Conservation (phyloP, 441 rosid species). For the Gossypium gossypioides region DNA sequence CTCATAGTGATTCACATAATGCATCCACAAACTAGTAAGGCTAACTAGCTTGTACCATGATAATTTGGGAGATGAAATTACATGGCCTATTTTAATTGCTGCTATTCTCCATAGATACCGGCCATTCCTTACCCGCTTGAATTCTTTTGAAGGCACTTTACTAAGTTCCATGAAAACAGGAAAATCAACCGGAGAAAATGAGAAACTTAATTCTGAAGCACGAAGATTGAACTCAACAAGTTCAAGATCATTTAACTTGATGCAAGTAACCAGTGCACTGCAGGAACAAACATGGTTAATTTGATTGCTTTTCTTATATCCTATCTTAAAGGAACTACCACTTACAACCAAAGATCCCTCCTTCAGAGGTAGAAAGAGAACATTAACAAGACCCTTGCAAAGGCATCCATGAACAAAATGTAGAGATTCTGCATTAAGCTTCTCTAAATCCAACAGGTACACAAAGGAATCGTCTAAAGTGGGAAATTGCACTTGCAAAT, state of each 20-base stretch:
- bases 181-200: conserved; percentile 50
- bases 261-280: conserved; percentile 27
- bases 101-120: conserved; percentile 74
- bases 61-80: conserved; percentile 45
- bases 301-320: conserved; percentile 45
- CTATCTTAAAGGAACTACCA: conserved; percentile 42
- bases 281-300: conserved; percentile 24
- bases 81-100: conserved; percentile 48
- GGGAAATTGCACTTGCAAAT: conserved; percentile 48
- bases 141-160: conserved; percentile 35
- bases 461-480: conserved; percentile 30
- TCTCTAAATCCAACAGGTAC: conserved; percentile 42
- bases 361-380: conserved; percentile 40
- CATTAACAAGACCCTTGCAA: conserved; percentile 42
- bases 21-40: conserved; percentile 56
- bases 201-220: conserved; percentile 42
- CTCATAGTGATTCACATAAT: conserved; percentile 60
- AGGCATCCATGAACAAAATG: conserved; percentile 42
- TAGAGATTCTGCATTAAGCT: conserved; percentile 50
- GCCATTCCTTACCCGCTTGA: conserved; percentile 49
- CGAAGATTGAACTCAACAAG: conserved; percentile 38
- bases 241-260: conserved; percentile 46
- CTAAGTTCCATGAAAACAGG: conserved; percentile 36
- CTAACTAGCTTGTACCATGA: conserved; percentile 48
- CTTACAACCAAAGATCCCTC: conserved; percentile 40